Base-by-base conservation (phyloP, 2,329 filamentous ascomycete species). In the Colletotrichum magnum region DNA sequence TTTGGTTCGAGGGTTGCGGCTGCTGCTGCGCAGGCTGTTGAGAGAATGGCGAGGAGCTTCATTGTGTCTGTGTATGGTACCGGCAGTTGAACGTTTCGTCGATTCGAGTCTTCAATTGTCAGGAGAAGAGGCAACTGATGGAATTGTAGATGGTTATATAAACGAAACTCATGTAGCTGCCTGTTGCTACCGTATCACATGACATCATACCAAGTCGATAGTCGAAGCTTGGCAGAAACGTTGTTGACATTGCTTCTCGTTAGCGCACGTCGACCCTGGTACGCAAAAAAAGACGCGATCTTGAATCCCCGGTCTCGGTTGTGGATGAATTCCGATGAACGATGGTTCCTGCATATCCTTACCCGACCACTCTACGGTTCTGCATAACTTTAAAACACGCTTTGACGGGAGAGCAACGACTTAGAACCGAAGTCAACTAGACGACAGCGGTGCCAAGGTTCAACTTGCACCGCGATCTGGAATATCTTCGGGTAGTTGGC, bases 1-100 rank as follows among this genome's bases (percentile, higher is more conserved):
- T 77, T 77, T 32, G 74, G 74, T 32, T 74, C 51, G 6, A 71
- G 60, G 41, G 18, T 15, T n/a, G 43, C 16, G 10, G 1, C 18
- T 16, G 43, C 18, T 16, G 43, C 43, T 18, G 16, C 43, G 43
- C 2, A 16, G 43, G 18, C 6, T 10, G 18, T 6, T 2, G 43
- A 7, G 13, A 47, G 43, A 9, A 47, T 1, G 3, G 6, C 10
- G 12, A 18, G 43, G 43, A 47, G 43, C 15, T 47, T 47, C 43
- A 47, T n/a, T n/a, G n/a, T n/a, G n/a, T n/a, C n/a, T n/a, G n/a
- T n/a, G n/a, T n/a, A n/a, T n/a, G n/a, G n/a, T n/a, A n/a, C n/a
- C n/a, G n/a, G n/a, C n/a, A n/a, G n/a, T n/a, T n/a, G n/a, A n/a
- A n/a, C n/a, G n/a, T n/a, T n/a, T n/a, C 28, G 15, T 32, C 28